Conservation (phyloP, 805 yeast species). For the Yarrowia porcina region DNA sequence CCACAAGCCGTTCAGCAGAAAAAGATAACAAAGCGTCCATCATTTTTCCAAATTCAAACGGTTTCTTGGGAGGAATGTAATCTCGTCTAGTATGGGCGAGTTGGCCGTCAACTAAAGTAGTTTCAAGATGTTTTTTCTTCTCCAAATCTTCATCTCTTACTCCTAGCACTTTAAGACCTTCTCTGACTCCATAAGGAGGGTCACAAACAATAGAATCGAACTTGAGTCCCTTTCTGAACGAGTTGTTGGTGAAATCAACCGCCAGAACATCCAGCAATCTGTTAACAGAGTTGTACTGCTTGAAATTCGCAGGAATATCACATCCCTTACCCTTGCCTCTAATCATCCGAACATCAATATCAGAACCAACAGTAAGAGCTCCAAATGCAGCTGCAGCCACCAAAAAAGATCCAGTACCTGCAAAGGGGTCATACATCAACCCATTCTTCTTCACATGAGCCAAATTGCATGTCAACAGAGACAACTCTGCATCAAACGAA, state of each 20-base stretch:
- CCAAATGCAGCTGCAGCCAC: conserved; percentile 86
- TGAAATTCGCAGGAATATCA: conserved; percentile 62
- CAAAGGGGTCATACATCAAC: conserved; percentile 87
- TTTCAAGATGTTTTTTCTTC: conserved; percentile 33
- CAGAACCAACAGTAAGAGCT: conserved; percentile 78
- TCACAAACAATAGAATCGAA: conserved; percentile 88
- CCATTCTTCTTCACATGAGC: conserved; percentile 67
- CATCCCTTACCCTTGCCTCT: conserved; percentile 60
- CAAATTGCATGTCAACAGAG: conserved; percentile 81
- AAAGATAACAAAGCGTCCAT: conserved; percentile 74
- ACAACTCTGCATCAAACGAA: conserved; percentile 90
- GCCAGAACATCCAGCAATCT: conserved; percentile 72
- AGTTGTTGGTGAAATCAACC: conserved; percentile 93
- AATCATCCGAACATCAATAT: conserved; percentile 78
- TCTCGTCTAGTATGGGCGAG: conserved; percentile 74
- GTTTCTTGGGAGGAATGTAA: conserved; percentile 89
- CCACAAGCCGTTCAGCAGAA: conserved; percentile 66
- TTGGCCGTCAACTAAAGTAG: conserved; percentile 68
- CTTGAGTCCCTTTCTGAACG: conserved; percentile 58
- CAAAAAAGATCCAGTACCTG: conserved; percentile 93
- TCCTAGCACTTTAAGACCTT: conserved; percentile 90
- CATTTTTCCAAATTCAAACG: conserved; percentile 73
- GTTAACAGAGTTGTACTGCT: conserved; percentile 60
- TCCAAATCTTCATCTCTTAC: conserved; percentile 75
- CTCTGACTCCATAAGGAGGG: conserved; percentile 97